phyloP scores from a whole-genome alignment of 768 basidiomycete species.

The Boletus sp. region DNA sequence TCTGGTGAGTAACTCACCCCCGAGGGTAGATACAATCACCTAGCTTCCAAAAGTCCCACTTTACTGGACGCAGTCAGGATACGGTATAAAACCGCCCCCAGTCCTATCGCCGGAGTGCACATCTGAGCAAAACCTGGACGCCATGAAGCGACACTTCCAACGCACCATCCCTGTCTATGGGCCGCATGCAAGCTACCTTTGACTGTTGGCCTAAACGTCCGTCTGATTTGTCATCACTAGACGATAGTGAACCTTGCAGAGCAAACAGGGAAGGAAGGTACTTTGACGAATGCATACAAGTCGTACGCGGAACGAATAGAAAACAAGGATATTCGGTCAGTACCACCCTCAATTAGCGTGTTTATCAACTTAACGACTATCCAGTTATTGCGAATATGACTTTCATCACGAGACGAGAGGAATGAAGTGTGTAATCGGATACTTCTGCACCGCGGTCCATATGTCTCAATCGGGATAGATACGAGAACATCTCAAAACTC shows the following conservation, averaged over 20 bases:
- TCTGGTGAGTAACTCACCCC: conserved; percentile 55
- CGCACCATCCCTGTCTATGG: conserved; percentile 68
- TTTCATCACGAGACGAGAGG: conserved; percentile 93
- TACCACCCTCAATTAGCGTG: not conserved
- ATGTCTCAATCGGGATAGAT: conserved; percentile 41
- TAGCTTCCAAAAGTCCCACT: conserved; percentile 68
- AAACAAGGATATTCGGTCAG: conserved; percentile 56
- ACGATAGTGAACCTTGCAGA: conserved; percentile 89
- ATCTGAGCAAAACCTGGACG: conserved; percentile 64
- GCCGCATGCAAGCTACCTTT: conserved; percentile 53
- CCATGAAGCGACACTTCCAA: conserved; percentile 71
- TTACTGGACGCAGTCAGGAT: conserved; percentile 88
- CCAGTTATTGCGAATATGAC: conserved; percentile 80
- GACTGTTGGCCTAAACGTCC: not conserved
- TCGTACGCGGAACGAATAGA: conserved; percentile 59
- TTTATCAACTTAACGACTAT: not conserved
- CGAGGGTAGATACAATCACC: not conserved
- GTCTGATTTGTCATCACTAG: conserved; percentile 36
- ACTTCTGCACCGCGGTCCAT: not conserved
- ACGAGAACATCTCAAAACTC: conserved; percentile 86
- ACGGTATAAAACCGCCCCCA: conserved; percentile 85
- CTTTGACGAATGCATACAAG: conserved; percentile 73
- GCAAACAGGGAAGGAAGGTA: conserved; percentile 82
- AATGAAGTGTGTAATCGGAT: conserved; percentile 69
- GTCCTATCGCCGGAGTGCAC: conserved; percentile 71